Base-by-base conservation (phyloP, 2,329 filamentous ascomycete genomes). In the Cladorrhinum sp. region DNA sequence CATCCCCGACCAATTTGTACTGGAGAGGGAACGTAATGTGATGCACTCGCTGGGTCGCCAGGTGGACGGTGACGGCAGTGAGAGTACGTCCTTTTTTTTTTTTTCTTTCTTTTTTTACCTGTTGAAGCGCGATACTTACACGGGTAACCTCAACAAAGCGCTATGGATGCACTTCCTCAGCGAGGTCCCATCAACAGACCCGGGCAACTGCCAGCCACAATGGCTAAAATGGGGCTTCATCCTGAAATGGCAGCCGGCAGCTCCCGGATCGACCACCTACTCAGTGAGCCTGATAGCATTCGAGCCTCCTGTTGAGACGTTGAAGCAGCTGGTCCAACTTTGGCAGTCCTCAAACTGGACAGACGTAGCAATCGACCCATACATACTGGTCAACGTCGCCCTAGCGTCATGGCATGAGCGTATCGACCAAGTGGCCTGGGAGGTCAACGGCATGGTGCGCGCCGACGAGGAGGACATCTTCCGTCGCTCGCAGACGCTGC, bases 91-190 rank as follows among this genome's bases (percentile, higher is more conserved):
- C 46, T 5, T 46, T 18, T 20, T 20, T 8, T 24, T 9, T 28
- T 7, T n/a, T n/a, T n/a, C n/a, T n/a, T n/a, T n/a, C n/a, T n/a
- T n/a, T n/a, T n/a, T n/a, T n/a, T n/a, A n/a, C n/a, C n/a, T n/a
- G n/a, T n/a, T n/a, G n/a, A n/a, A n/a, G n/a, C n/a, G n/a, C n/a
- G n/a, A n/a, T n/a, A n/a, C n/a, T n/a, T n/a, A n/a, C n/a, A n/a
- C n/a, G n/a, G n/a, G n/a, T n/a, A n/a, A n/a, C n/a, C n/a, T n/a
- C n/a, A n/a, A n/a, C n/a, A n/a, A 14, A 61, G 59, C 39, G 4
- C 49, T 61, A 14, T 61, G 59, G 59, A 61, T 61, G 59, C 59
- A 61, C 21, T 61, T 61, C 26, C 36, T 61, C 3, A 42, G 33
- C 23, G 55, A 36, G 14, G 20, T 55, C n/a, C 59, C 59, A 42